Conservation (phyloP, 257 asterid genomes). For the Solanum tarapatanum region DNA sequence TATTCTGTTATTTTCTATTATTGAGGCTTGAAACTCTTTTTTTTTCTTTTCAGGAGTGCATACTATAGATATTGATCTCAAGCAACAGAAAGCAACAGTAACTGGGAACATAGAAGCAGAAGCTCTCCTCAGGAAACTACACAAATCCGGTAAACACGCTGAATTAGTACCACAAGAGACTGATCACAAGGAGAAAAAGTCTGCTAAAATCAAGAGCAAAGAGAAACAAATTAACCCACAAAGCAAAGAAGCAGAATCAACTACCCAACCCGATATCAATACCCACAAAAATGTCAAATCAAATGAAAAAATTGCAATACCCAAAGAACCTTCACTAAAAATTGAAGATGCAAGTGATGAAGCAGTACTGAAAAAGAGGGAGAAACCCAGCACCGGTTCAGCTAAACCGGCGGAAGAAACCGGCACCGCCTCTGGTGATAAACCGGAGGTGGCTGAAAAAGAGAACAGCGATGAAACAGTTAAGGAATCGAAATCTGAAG, state of each 20-base stretch:
- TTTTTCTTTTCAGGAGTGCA: slow-evolving; percentile 30
- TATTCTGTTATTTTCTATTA: background rate
- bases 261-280: background rate
- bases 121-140: slow-evolving; percentile 27
- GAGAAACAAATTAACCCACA: no score
- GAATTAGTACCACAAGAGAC: slow-evolving; percentile 40
- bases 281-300: slow-evolving; percentile 6
- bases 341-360: background rate
- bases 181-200: slow-evolving; percentile 4
- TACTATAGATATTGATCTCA: slow-evolving; percentile 38
- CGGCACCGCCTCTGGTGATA: background rate
- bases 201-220: background rate
- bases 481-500: slow-evolving; percentile 13
- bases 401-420: background rate
- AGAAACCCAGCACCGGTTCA: background rate
- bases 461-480: background rate
- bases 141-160: slow-evolving; percentile 48
- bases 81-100: slow-evolving; percentile 54
- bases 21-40: background rate
- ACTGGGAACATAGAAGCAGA: slow-evolving; percentile 34
- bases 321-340: background rate
- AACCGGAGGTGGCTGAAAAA: background rate
- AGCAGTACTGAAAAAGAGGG: background rate
- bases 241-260: background rate
- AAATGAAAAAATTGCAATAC: background rate